Base-by-base conservation (phyloP, 495 filamentous ascomycete genomes). In the Alectoria sarmentosa region DNA sequence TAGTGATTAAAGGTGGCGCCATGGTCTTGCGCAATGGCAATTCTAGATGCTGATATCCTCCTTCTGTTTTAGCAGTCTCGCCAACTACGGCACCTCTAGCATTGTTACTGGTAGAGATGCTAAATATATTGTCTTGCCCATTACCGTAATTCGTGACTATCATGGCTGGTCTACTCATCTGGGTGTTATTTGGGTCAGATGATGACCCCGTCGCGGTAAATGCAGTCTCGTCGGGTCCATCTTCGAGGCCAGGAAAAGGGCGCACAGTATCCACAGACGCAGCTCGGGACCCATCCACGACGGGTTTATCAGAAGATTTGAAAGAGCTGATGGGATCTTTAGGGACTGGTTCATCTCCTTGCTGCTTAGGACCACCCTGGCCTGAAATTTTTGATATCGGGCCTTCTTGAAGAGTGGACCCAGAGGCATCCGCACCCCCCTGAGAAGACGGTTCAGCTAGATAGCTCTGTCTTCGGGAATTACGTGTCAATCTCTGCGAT, bases 1-100 rank as follows among this genome's bases (percentile, higher is more conserved):
- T 76, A 60, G 78, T 82, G 56, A 88, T 82, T 28, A 73, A 44
- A 30, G 66, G 64, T 61, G 64, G 58, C 44, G 70, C 64, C 46
- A 70, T 52, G 63, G 64, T 42, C 65, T 71, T 39, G 49, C 39
- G 61, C 34, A 61, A 36, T 66, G 71, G 26, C 61, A 69, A 19
- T 67, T 75, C 59, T 66, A 71, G 17, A 64, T 67, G 26, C 65
- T 69, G 34, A 59, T 65, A 58, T 67, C 69, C 52, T 67, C 63
- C 52, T 55, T n/a, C 64, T 54, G 48, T 65, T 32, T 34, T 61
- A 46, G 65, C 21, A 79, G 64, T 32, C 5, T 72, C 71, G 46
- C 76, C 72, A 1, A 72, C 65, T 1, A 68, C 72, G 10, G 70
- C 71, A 11, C 64, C 17, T 55, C 17, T 21, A 19, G 52, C 65